A percentile compares a stretch with the other conserved stretches of the same genome.
Evolutionary conservation across 75 land plant genomes (phyloP).

Genomic region (Chamaecyparis obtusa): DNA sequence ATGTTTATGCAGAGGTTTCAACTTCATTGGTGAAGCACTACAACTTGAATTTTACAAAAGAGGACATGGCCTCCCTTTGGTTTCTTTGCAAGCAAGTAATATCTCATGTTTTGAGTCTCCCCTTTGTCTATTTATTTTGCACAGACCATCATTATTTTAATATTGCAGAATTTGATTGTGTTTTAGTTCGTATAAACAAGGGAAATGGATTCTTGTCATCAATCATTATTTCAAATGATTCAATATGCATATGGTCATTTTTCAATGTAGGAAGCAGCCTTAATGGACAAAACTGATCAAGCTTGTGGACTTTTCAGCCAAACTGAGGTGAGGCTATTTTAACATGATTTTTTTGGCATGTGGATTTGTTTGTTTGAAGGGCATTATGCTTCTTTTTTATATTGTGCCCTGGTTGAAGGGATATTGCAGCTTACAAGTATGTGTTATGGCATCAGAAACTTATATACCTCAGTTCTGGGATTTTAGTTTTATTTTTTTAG

Average conservation of each 20-base stretch:
- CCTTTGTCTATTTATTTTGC: background rate
- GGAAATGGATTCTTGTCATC: background rate
- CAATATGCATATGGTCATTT: background rate
- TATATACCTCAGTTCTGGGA: no score
- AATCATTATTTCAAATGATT: background rate
- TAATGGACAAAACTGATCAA: slow-evolving; percentile 70
- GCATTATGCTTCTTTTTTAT: background rate
- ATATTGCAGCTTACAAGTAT: background rate
- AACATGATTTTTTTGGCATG: background rate
- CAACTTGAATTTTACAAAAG: slow-evolving; percentile 50
- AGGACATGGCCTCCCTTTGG: slow-evolving; percentile 75
- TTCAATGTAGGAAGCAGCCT: slow-evolving; percentile 69
- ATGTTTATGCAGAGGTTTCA: slow-evolving; percentile 50
- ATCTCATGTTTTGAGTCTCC: background rate
- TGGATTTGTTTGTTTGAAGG: background rate
- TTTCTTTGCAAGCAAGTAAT: slow-evolving; percentile 86
- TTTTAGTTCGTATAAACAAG: background rate
- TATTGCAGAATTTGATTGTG: background rate
- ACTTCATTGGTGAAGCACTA: slow-evolving; percentile 42
- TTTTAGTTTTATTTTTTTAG: no score
- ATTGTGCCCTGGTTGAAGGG: background rate
- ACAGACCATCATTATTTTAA: background rate
- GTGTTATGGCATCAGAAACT: no score
- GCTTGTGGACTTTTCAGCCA: slow-evolving; percentile 78
- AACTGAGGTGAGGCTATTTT: slow-evolving; percentile 47